Percentiles rank a stretch among this genome's conserved stretches.
These are phyloP conservation scores for Phytophthora citricola DNA, from an alignment of 352 stramenopile genomes.

Conservation along the genomic window DNA sequence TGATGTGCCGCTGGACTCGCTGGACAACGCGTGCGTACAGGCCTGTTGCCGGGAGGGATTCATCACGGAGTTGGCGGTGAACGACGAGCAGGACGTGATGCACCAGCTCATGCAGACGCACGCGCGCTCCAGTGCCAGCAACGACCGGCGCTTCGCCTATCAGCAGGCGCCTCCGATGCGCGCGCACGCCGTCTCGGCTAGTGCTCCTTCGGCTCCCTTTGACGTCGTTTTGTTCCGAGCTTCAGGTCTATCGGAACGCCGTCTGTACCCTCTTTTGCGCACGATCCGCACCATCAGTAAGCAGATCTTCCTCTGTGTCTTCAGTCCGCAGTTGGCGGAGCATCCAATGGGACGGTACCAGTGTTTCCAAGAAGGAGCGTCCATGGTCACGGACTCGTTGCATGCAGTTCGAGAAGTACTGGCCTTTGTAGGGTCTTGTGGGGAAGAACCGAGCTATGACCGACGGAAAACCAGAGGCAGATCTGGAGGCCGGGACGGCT, in stretches of 20 bases:
- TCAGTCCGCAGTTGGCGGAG: conserved; percentile 78
- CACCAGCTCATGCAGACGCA: conserved; percentile 67
- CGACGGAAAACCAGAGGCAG: conserved; percentile 28
- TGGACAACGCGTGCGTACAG: conserved; percentile 83
- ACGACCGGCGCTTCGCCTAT: conserved; percentile 22
- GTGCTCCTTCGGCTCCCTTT: conserved; percentile 42
- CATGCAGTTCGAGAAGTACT: conserved; percentile 69
- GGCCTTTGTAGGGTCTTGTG: conserved; percentile 67
- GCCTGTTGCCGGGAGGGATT: conserved; percentile 68
- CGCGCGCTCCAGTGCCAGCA: conserved; percentile 30
- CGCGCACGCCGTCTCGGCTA: conserved; percentile 9
- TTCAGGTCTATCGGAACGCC: conserved; percentile 54
- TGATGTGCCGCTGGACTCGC: conserved; percentile 73
- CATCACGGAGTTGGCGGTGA: conserved; percentile 73
- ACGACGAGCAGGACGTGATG: conserved; percentile 61
- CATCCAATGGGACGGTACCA: conserved; percentile 74
- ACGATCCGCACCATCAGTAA: conserved; percentile 74
- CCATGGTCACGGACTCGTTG: conserved; percentile 84
- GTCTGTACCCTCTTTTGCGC: conserved; percentile 63
- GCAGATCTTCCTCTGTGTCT: conserved; percentile 89
- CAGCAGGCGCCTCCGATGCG: conserved; percentile 25
- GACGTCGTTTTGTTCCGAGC: conserved; percentile 75
- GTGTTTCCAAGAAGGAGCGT: conserved; percentile 80
- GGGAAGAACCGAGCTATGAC: conserved; percentile 8
- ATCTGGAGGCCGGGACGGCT: conserved; percentile 36